Evolutionary conservation across 2,329 filamentous ascomycete species (phyloP).

Genomic region (Thermothelomyces thermophilus): DNA sequence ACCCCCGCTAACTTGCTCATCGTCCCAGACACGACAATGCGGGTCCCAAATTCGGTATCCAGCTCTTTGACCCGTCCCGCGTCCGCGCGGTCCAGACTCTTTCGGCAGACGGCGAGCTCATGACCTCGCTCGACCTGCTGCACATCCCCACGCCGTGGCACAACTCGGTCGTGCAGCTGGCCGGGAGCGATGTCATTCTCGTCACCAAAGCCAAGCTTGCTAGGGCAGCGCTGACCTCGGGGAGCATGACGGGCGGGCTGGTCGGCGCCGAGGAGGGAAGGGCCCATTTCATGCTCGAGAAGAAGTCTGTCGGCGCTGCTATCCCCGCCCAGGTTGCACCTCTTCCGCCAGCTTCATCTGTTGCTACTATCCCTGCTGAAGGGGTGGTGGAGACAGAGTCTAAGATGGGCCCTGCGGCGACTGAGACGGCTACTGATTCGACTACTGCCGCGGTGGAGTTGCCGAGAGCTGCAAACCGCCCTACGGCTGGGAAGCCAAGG

Average conservation of each 20-base stretch:
- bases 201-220: constrained; percentile 18
- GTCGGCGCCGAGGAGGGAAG: not conserved
- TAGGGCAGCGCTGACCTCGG: constrained; percentile 12
- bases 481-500: not conserved
- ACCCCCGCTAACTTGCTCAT: not conserved
- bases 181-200: constrained; percentile 12
- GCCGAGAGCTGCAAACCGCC: not conserved
- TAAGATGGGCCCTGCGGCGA: not conserved
- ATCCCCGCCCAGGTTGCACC: not conserved
- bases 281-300: constrained; percentile 9
- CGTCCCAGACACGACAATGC: constrained; percentile 16
- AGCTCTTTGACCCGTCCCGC: constrained; percentile 16
- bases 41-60: constrained; percentile 21
- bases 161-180: constrained; percentile 16
- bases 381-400: not conserved
- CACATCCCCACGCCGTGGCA: constrained; percentile 21
- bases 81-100: constrained; percentile 14
- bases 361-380: not conserved
- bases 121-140: constrained; percentile 17
- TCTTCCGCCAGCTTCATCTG: not conserved
- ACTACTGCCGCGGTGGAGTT: no score
- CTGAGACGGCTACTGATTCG: not conserved
- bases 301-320: not conserved
- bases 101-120: constrained; percentile 14
- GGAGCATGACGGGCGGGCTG: constrained; percentile 10